These are phyloP conservation scores for Wickerhamomyces rabaulensis DNA, from an alignment of 805 yeast genomes.

Conservation along the genomic window DNA sequence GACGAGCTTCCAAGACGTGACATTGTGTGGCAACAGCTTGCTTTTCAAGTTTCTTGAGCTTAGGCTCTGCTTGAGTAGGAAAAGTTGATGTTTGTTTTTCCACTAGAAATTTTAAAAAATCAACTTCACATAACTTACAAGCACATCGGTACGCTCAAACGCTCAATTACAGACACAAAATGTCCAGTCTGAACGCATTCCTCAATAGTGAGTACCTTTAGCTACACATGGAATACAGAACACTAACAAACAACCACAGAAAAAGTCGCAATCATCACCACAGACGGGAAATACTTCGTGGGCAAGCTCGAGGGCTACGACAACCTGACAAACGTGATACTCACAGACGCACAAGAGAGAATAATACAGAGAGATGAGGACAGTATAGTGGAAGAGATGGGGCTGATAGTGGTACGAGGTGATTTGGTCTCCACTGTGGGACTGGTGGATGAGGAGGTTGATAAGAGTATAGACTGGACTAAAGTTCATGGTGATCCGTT, in stretches of 20 bases:
- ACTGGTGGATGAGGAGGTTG: slow-evolving; percentile 39
- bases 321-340: slow-evolving; percentile 54
- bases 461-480: slow-evolving; percentile 32
- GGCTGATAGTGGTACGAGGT: slow-evolving; percentile 52
- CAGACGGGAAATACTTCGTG: slow-evolving; percentile 48
- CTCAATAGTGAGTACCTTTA: slow-evolving; percentile 16
- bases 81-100: neutral
- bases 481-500: slow-evolving; percentile 21
- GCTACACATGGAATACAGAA: too few relatives aligned
- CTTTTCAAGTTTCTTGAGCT: neutral
- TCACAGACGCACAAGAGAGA: slow-evolving; percentile 47
- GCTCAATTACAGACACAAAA: slow-evolving; percentile 1
- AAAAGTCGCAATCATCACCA: slow-evolving; percentile 49
- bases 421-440: slow-evolving; percentile 56
- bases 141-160: neutral
- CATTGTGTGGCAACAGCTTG: neutral
- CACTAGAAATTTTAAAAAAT: neutral
- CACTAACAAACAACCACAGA: slow-evolving; percentile 27
- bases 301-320: slow-evolving; percentile 58
- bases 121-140: too few relatives aligned
- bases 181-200: slow-evolving; percentile 20
- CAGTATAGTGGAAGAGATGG: slow-evolving; percentile 30
- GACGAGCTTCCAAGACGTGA: neutral
- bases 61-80: neutral
- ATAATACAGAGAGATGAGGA: slow-evolving; percentile 34